A percentile compares a stretch with the other conserved stretches of the same genome.
phyloP scores from a whole-genome alignment of 2,329 filamentous ascomycete genomes.

The Cladosporium austrohemisphaericum region DNA sequence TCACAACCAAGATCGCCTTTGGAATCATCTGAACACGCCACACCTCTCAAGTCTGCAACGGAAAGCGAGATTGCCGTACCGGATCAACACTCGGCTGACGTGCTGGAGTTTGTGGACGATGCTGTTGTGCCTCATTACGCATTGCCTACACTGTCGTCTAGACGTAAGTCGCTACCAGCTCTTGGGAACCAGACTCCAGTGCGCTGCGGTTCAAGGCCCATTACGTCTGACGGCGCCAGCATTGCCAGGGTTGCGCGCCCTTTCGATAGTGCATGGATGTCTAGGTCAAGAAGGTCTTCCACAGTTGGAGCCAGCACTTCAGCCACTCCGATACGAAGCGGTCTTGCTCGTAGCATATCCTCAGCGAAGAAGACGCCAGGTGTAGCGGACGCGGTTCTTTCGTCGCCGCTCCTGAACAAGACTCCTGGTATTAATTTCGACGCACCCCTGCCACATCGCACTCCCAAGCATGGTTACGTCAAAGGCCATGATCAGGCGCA shows the following conservation, averaged over 20 bases:
- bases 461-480: conserved; percentile 17
- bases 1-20: too few species aligned
- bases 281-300: conserved; percentile 17
- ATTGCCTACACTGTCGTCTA: conserved; percentile 29
- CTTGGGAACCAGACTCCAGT: conserved; percentile 20
- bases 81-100: background rate
- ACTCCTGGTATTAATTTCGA: background rate
- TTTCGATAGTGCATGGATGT: conserved; percentile 22
- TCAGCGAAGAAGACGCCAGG: background rate
- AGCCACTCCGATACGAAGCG: background rate
- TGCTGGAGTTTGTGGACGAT: conserved; percentile 11
- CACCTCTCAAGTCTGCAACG: background rate
- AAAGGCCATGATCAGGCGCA: conserved; percentile 3
- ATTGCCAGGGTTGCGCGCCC: conserved; percentile 22
- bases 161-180: conserved; percentile 32
- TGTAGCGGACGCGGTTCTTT: too few species aligned
- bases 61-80: background rate
- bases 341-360: background rate
- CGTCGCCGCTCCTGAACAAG: background rate
- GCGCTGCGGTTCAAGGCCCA: conserved; percentile 21
- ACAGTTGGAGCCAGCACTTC: background rate
- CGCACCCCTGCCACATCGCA: conserved; percentile 20
- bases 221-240: conserved; percentile 30
- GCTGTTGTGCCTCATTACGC: conserved; percentile 29
- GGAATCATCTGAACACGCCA: too few species aligned